These are phyloP conservation scores for Spiraea crenata DNA, from an alignment of 331 rosid genomes.

Conservation along the genomic window DNA sequence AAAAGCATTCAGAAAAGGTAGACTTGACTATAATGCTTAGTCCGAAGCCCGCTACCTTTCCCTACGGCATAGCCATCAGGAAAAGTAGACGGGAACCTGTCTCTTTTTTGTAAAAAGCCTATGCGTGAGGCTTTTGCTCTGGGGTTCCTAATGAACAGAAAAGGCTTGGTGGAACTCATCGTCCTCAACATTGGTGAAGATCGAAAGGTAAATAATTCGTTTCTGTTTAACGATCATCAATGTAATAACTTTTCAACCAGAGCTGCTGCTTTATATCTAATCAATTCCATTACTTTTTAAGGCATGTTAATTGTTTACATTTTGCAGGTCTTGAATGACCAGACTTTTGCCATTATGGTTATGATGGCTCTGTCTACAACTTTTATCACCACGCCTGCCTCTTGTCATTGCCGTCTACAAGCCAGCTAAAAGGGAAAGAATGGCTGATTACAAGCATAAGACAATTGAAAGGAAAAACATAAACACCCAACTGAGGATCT, in stretches of 20 bases:
- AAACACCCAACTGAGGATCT: constrained; percentile 56
- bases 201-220: constrained; percentile 50
- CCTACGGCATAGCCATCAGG: no score
- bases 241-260: neutral
- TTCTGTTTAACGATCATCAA: neutral
- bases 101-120: constrained; percentile 53
- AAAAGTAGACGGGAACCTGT: no score
- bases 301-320: neutral
- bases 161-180: constrained; percentile 87
- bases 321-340: constrained; percentile 85
- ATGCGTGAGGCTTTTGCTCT: constrained; percentile 58
- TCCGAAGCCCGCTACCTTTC: no score
- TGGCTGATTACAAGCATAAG: constrained; percentile 54
- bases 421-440: constrained; percentile 49
- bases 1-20: no score
- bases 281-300: no score
- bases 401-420: constrained; percentile 55
- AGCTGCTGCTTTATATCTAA: neutral
- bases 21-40: no score
- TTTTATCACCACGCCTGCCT: constrained; percentile 81
- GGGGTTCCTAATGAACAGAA: constrained; percentile 85
- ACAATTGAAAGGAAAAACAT: constrained; percentile 50
- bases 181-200: constrained; percentile 93
- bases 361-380: constrained; percentile 90
- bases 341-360: constrained; percentile 87